A percentile compares a stretch with the other conserved stretches of the same genome.
Conservation (phyloP, 2,329 filamentous ascomycete genomes). For the Sordariomycetes sp. region DNA sequence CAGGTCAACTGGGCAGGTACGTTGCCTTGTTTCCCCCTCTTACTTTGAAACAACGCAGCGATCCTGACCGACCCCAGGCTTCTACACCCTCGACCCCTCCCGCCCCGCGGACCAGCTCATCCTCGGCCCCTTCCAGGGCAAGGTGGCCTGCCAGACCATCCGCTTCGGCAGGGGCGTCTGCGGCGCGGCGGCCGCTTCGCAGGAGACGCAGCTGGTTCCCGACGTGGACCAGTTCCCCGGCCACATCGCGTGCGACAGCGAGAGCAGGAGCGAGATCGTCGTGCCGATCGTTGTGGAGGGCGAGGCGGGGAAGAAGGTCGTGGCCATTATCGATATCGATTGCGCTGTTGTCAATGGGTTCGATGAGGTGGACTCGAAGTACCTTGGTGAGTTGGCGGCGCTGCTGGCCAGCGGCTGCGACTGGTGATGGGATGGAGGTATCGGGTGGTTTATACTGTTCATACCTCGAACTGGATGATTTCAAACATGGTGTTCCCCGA, state of each 20-base stretch:
- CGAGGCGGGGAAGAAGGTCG: conserved; percentile 29
- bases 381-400: conserved; percentile 52
- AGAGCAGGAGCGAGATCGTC: conserved; percentile 68
- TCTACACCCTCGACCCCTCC: conserved; percentile 53
- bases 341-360: conserved; percentile 57
- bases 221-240: conserved; percentile 66
- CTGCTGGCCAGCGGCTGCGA: conserved; percentile 49
- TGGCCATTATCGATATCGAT: conserved; percentile 71
- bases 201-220: conserved; percentile 49
- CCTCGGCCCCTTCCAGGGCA: conserved; percentile 69
- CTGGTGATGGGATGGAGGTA: conserved; percentile 33
- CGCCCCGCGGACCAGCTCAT: conserved; percentile 40
- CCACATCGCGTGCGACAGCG: conserved; percentile 71
- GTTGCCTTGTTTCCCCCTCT: conserved; percentile 4
- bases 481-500: conserved; percentile 1
- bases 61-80: conserved; percentile 34
- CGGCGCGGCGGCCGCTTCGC: conserved; percentile 50
- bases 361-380: conserved; percentile 50
- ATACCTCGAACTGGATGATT: conserved; percentile 1
- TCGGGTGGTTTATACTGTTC: neutral
- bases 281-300: conserved; percentile 48
- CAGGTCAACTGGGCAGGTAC: conserved; percentile 66
- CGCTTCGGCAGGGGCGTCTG: conserved; percentile 63
- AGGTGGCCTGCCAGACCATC: conserved; percentile 70
- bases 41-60: neutral